Evolutionary conservation across 2,329 filamentous ascomycete species (phyloP).

Genomic region (Amphichorda felina): DNA sequence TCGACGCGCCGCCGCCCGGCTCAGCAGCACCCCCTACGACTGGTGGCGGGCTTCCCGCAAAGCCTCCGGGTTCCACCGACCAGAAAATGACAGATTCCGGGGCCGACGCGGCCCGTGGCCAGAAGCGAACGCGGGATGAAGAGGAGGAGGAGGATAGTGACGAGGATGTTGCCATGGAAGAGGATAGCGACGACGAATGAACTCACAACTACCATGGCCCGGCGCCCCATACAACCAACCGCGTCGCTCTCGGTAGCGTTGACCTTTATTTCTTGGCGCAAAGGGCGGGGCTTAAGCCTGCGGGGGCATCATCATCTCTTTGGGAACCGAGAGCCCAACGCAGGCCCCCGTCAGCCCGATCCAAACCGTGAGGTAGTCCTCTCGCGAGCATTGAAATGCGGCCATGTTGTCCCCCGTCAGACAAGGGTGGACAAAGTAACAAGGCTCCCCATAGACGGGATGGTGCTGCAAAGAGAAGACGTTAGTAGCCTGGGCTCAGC

Average conservation of each 20-base stretch:
- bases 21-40: slow-evolving; percentile 26
- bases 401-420: slow-evolving; percentile 73
- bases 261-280: too few species aligned
- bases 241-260: too few species aligned
- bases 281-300: too few species aligned
- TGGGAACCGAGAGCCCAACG: slow-evolving; percentile 68
- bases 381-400: slow-evolving; percentile 45
- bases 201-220: too few species aligned
- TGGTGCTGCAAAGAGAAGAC: slow-evolving; percentile 51
- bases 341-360: slow-evolving; percentile 74
- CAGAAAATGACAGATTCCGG: slow-evolving; percentile 37
- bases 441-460: slow-evolving; percentile 64
- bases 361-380: slow-evolving; percentile 78
- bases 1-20: slow-evolving; percentile 52
- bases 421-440: slow-evolving; percentile 91
- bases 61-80: slow-evolving; percentile 34
- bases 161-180: slow-evolving; percentile 57
- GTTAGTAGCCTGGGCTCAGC: slow-evolving; percentile 25
- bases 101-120: slow-evolving; percentile 43
- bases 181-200: slow-evolving; percentile 62
- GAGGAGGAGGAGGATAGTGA: slow-evolving; percentile 55
- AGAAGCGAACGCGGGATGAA: slow-evolving; percentile 62
- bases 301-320: slow-evolving; percentile 50
- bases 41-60: slow-evolving; percentile 29
- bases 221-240: too few species aligned